Percentiles rank a stretch among this genome's conserved stretches.
phyloP scores from a whole-genome alignment of 257 asterid genomes.

The Solanum chaucha region DNA sequence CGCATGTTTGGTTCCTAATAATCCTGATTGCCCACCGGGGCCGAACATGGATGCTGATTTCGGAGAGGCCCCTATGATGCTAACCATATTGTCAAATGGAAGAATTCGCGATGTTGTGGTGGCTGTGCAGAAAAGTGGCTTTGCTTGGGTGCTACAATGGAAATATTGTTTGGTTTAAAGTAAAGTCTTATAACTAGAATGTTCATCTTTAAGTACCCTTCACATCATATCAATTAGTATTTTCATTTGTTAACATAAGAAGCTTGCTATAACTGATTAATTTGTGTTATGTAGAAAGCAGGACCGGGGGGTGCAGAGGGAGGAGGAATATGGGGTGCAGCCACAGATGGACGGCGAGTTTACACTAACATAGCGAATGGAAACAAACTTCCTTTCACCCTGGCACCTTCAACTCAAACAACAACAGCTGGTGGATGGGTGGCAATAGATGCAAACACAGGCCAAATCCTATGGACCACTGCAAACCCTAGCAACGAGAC shows the following conservation, averaged over 20 bases:
- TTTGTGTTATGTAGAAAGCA: conserved; percentile 24
- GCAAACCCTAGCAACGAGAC: conserved; percentile 68
- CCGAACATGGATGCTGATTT: conserved; percentile 79
- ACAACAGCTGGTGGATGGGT: conserved; percentile 78
- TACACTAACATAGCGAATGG: conserved; percentile 60
- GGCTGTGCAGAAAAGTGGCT: conserved; percentile 68
- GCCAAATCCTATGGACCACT: conserved; percentile 57
- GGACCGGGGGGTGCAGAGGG: conserved; percentile 72
- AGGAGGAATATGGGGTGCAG: conserved; percentile 83
- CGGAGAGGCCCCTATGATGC: conserved; percentile 86
- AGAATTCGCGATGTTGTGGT: conserved; percentile 45
- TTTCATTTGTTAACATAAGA: not conserved
- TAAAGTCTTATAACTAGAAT: not conserved
- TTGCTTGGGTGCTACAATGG: conserved; percentile 57
- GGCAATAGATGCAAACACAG: conserved; percentile 60
- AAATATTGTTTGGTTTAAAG: conserved; percentile 41
- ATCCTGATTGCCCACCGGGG: conserved; percentile 57
- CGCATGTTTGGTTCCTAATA: conserved; percentile 52
- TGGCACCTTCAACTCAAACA: conserved; percentile 36
- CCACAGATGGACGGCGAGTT: conserved; percentile 44
- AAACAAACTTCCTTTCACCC: conserved; percentile 25
- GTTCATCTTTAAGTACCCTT: not conserved
- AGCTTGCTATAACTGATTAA: no score
- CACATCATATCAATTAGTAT: no score
- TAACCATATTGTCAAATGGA: conserved; percentile 20